Evolutionary conservation across 1,284 basidiomycete species (phyloP).

Genomic region (Puccinia triticina): DNA sequence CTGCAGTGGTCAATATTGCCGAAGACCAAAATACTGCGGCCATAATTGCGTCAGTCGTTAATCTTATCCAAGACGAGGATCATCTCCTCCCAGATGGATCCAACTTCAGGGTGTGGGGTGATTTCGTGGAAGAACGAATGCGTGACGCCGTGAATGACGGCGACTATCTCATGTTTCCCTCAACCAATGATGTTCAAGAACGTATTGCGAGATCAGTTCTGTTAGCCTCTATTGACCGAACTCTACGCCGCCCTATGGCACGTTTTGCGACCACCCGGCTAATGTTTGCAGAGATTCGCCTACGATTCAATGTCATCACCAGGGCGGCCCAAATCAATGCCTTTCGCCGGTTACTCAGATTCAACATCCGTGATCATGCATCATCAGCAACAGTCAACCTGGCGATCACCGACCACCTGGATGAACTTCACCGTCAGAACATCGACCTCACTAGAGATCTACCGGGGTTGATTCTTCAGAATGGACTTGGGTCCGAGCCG

Average conservation of each 20-base stretch:
- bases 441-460: no score
- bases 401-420: not conserved
- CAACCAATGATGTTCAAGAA: not conserved
- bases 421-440: no score
- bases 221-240: not conserved
- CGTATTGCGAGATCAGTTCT: not conserved
- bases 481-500: no score
- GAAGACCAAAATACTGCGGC: no score
- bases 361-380: not conserved
- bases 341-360: not conserved
- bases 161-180: not conserved
- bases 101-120: not conserved
- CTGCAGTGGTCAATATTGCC: no score
- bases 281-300: not conserved
- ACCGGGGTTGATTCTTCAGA: no score
- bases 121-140: not conserved
- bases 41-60: not conserved
- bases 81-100: not conserved
- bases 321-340: not conserved
- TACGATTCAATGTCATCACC: not conserved
- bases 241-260: not conserved
- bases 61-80: not conserved
- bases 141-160: not conserved
- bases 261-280: not conserved
- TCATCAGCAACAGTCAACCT: no score